phyloP scores from a whole-genome alignment of 176 grass and related monocot genomes.

The Rhynchospora breviuscula region DNA sequence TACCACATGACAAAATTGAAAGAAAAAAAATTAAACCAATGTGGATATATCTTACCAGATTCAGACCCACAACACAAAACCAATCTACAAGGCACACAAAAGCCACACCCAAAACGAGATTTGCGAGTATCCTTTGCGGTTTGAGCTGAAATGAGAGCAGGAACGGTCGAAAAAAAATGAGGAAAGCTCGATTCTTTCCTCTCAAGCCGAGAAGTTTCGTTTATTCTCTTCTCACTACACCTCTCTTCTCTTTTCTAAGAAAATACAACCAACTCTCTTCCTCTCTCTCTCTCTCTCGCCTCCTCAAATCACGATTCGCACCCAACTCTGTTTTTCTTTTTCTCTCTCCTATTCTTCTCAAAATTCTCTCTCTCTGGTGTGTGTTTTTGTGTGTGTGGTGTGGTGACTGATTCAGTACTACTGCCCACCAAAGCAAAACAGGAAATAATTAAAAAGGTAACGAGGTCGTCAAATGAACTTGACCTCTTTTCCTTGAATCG shows the following conservation, averaged over 20 bases:
- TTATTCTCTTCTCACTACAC: neutral
- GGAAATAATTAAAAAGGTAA: conserved; percentile 25
- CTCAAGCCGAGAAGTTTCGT: neutral
- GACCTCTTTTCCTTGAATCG: neutral
- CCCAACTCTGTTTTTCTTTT: conserved; percentile 11
- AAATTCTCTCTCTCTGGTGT: neutral
- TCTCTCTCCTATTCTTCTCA: neutral
- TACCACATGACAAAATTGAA: neutral
- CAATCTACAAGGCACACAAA: conserved; percentile 9
- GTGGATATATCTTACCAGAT: conserved; percentile 12
- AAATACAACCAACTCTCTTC: neutral
- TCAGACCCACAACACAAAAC: neutral
- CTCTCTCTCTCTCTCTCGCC: conserved; percentile 19
- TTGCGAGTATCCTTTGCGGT: neutral
- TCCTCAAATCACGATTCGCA: conserved; percentile 16
- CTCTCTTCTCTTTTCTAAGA: no score
- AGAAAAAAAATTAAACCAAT: neutral
- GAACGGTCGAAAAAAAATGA: neutral
- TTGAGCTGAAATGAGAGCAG: neutral
- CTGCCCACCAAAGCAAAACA: conserved; percentile 34
- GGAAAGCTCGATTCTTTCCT: conserved; percentile 14
- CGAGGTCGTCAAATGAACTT: conserved; percentile 6
- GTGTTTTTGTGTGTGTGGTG: neutral
- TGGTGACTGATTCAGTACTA: conserved; percentile 31
- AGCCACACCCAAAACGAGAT: neutral